Evolutionary conservation across 768 basidiomycete species (phyloP).

Genomic region (Leccinellum albellum): DNA sequence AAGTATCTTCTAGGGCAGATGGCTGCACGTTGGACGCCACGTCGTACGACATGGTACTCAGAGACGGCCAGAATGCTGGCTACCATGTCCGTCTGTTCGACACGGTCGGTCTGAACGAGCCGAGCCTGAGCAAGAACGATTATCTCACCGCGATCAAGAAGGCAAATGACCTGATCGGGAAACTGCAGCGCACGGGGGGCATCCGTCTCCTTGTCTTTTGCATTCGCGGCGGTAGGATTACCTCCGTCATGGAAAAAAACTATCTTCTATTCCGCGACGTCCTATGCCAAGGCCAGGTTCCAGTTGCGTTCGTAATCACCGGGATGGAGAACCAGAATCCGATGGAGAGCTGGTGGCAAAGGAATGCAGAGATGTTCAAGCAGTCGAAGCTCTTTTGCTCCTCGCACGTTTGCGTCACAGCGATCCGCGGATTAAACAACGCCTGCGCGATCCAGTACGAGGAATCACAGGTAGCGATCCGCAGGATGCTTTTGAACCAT

Average conservation of each 20-base stretch:
- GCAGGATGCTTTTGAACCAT: conserved; percentile 15
- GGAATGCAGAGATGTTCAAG: conserved; percentile 30
- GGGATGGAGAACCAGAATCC: conserved; percentile 27
- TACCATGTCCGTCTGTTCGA: conserved; percentile 28
- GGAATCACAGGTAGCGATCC: conserved; percentile 28
- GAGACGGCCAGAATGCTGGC: background rate
- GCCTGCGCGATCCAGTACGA: conserved; percentile 28
- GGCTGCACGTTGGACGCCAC: conserved; percentile 34
- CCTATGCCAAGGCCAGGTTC: conserved; percentile 29
- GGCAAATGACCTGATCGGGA: conserved; percentile 30
- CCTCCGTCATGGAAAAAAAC: conserved; percentile 19
- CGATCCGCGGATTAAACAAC: conserved; percentile 21
- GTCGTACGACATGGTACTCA: conserved; percentile 24
- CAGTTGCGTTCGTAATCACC: conserved; percentile 30
- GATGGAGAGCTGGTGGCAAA: conserved; percentile 33
- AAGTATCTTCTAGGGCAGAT: conserved; percentile 22
- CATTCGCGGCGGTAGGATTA: conserved; percentile 31
- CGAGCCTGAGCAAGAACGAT: conserved; percentile 10
- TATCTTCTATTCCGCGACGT: conserved; percentile 27
- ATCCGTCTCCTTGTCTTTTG: conserved; percentile 31
- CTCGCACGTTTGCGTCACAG: conserved; percentile 40
- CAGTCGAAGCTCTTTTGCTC: conserved; percentile 12
- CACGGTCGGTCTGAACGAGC: conserved; percentile 31
- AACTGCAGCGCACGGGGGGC: conserved; percentile 27
- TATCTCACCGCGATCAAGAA: conserved; percentile 27